These are phyloP conservation scores for Tetrapisispora phaffii DNA, from an alignment of 805 yeast genomes.

Conservation along the genomic window DNA sequence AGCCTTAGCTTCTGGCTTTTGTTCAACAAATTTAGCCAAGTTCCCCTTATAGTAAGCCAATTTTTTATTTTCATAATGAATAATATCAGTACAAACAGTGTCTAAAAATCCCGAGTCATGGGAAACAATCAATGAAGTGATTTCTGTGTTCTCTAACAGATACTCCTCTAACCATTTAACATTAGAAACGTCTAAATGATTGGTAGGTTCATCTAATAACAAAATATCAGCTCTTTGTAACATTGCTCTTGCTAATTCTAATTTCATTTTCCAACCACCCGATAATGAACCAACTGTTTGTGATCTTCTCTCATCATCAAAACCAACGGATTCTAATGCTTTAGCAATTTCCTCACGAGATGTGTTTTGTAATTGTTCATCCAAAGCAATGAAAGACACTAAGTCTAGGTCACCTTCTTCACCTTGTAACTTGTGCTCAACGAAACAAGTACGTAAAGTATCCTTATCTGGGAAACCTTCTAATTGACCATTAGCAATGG, in stretches of 20 bases:
- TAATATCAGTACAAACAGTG: constrained; percentile 90
- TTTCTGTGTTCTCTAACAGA: constrained; percentile 67
- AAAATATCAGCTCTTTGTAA: constrained; percentile 92
- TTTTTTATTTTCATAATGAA: constrained; percentile 92
- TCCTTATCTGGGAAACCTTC: constrained; percentile 94
- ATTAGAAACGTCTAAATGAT: constrained; percentile 89
- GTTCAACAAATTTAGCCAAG: constrained; percentile 81
- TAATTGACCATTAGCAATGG: constrained; percentile 90
- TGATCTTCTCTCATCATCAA: constrained; percentile 77
- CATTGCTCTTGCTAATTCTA: constrained; percentile 98
- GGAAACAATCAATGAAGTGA: constrained; percentile 90
- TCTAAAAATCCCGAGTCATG: constrained; percentile 97
- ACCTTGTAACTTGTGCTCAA: constrained; percentile 94
- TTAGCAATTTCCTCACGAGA: constrained; percentile 59
- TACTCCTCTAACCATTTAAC: constrained; percentile 93
- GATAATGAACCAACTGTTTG: constrained; percentile 91
- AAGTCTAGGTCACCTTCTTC: constrained; percentile 85
- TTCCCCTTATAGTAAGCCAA: constrained; percentile 94
- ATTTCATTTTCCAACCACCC: constrained; percentile 99
- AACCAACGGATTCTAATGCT: constrained; percentile 81
- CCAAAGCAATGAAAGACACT: constrained; percentile 78
- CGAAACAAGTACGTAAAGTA: constrained; percentile 85
- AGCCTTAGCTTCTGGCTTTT: constrained; percentile 91
- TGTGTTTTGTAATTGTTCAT: constrained; percentile 64
- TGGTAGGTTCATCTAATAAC: constrained; percentile 94